Evolutionary conservation across 139 green algal genomes (phyloP).

Genomic region (Zygnema circumcarinatum): DNA sequence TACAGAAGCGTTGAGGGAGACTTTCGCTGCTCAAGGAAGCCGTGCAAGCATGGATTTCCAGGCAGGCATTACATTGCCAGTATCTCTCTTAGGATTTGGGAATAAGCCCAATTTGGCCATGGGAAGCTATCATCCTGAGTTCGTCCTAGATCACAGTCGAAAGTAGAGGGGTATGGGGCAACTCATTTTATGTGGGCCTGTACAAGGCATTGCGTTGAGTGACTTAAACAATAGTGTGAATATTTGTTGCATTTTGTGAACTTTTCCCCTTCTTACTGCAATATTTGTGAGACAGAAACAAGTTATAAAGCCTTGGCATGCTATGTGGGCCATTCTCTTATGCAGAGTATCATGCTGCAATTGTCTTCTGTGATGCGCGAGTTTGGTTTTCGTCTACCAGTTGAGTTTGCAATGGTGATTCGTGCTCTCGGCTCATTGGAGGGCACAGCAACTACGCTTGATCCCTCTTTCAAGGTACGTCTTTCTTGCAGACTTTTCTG

Average conservation of each 20-base stretch:
- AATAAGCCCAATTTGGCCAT: no score
- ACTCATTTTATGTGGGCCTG: no score
- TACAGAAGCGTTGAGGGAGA: slow-evolving; percentile 12
- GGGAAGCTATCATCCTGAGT: no score
- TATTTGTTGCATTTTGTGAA: no score
- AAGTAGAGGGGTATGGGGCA: no score
- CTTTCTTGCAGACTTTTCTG: not conserved
- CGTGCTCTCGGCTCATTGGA: slow-evolving; percentile 43
- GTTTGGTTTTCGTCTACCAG: slow-evolving; percentile 43
- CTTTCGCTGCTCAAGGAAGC: slow-evolving; percentile 16
- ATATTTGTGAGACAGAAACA: no score
- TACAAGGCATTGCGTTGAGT: no score
- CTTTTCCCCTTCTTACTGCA: no score
- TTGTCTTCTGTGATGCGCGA: slow-evolving; percentile 41
- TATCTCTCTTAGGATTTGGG: not conserved
- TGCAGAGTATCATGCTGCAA: slow-evolving; percentile 39
- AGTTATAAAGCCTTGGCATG: no score
- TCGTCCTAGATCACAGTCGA: no score
- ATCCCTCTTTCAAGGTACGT: slow-evolving; percentile 48
- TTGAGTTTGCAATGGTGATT: slow-evolving; percentile 34
- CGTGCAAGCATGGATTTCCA: slow-evolving; percentile 40
- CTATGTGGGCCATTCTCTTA: not conserved
- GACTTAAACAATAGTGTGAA: no score
- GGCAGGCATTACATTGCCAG: slow-evolving; percentile 1
- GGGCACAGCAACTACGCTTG: slow-evolving; percentile 44